phyloP scores from a whole-genome alignment of 2,329 filamentous ascomycete species.

The Periconia macrospinosa region DNA sequence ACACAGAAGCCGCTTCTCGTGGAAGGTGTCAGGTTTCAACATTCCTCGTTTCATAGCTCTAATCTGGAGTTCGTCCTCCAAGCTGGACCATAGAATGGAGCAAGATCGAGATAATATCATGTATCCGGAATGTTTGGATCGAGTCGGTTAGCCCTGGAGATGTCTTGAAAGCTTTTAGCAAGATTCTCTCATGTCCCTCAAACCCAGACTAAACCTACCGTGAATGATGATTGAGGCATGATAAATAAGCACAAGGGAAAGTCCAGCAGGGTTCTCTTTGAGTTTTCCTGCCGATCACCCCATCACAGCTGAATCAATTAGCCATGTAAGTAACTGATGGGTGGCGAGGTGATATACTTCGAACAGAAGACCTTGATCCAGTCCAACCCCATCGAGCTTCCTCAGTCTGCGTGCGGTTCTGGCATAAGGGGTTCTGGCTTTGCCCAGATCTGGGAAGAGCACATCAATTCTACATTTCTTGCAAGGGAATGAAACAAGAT shows the following conservation, averaged over 20 bases:
- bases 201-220: no score
- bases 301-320: no score
- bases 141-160: slow-evolving; percentile 64
- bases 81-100: slow-evolving; percentile 69
- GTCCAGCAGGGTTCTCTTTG: no score
- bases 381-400: slow-evolving; percentile 57
- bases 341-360: slow-evolving; percentile 66
- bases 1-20: slow-evolving; percentile 62
- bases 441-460: slow-evolving; percentile 61
- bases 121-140: slow-evolving; percentile 59
- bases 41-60: not conserved
- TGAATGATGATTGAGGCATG: slow-evolving; percentile 63
- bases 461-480: slow-evolving; percentile 62
- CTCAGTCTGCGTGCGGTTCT: slow-evolving; percentile 59
- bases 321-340: no score
- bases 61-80: slow-evolving; percentile 62
- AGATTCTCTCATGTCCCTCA: no score
- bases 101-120: slow-evolving; percentile 71
- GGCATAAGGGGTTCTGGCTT: slow-evolving; percentile 63
- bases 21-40: slow-evolving; percentile 31
- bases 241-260: slow-evolving; percentile 75
- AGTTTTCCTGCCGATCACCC: no score
- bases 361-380: slow-evolving; percentile 65
- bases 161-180: no score
- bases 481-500: no score